Percentiles rank a stretch among this genome's conserved stretches.
Evolutionary conservation across 129 eudicot species (phyloP).

Genomic region (Flaveria linearis): DNA sequence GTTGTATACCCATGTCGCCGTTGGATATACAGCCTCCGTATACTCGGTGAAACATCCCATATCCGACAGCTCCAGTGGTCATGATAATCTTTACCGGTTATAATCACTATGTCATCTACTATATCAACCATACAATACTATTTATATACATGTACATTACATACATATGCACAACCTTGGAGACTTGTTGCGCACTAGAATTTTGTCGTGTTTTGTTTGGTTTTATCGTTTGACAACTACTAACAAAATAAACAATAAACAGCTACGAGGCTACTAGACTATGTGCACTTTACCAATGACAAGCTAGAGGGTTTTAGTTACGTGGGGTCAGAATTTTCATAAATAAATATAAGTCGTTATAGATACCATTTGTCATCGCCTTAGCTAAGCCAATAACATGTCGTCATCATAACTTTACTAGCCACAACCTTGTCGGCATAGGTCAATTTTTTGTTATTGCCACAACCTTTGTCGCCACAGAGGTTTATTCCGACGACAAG

Average conservation of each 20-base stretch:
- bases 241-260: not conserved
- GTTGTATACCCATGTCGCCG: conserved; percentile 30
- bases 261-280: not conserved
- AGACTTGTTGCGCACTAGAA: not conserved
- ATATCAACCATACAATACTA: not conserved
- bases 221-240: conserved; percentile 12
- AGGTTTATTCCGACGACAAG: too few species aligned
- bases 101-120: not conserved
- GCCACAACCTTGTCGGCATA: too few species aligned
- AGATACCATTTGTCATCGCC: too few species aligned
- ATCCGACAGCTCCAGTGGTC: conserved; percentile 46
- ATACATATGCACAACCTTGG: not conserved
- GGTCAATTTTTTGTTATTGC: too few species aligned
- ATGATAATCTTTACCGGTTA: conserved; percentile 17
- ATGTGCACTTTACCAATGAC: not conserved
- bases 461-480: too few species aligned
- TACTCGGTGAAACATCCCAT: conserved; percentile 34
- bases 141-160: too few species aligned
- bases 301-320: too few species aligned
- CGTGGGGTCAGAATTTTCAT: not conserved
- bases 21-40: conserved; percentile 46
- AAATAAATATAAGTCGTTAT: too few species aligned
- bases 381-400: too few species aligned
- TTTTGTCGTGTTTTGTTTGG: conserved; percentile 8
- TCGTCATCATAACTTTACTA: too few species aligned